Evolutionary conservation across 2,329 filamentous ascomycete genomes (phyloP), one percentile per base, ranked within the genome.

Genomic region (Sclerotinia subarctica): DNA sequence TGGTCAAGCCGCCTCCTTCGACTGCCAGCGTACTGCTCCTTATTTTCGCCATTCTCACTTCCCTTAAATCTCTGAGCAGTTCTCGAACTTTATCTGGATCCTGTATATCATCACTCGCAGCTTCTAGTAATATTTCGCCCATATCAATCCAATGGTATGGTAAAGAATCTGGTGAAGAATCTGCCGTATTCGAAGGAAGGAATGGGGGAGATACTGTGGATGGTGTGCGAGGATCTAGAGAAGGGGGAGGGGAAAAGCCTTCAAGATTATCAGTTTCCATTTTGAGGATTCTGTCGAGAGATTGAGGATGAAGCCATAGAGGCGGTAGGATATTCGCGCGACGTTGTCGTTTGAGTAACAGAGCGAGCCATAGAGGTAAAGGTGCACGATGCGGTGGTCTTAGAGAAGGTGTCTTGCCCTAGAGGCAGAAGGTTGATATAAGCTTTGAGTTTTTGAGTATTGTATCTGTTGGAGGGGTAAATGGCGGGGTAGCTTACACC

Each of bases 71-170:
- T 65, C 94, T 83, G 70, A 97, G 78, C 69, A 96, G 78, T 35
- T 90, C 86, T 8, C 94, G 83, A 10, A 96, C 89, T 72, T 89
- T 87, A 72, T 93, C 89, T 2, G 91, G 84, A 0, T 90, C 83
- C 47, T 86, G 85, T 62, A 98, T 85, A 78, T 97, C 94, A 78
- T 97, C 94, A 35, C 87, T 85, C 5, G 94, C 94, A 67, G 92
- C 90, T 58, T 94, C 90, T 2, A 99, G 85, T 57, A 99, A 82
- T 77, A 96, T 88, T 79, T 97, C 93, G 24, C 91, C 90, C 11
- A 98, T 81, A 80, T 98, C 95, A 53, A 96, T 85, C 94, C 94
- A 99, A 81, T 98, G 94, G 77, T 96, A 98, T 0, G 95, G 95
- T 44, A 99, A 82, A 19, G 89, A 87, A 52, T 88, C 87, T 0